Evolutionary conservation across 2,329 filamentous ascomycete species (phyloP), one percentile per base, ranked within the genome.

Genomic region (Sphaerulina populicola): DNA sequence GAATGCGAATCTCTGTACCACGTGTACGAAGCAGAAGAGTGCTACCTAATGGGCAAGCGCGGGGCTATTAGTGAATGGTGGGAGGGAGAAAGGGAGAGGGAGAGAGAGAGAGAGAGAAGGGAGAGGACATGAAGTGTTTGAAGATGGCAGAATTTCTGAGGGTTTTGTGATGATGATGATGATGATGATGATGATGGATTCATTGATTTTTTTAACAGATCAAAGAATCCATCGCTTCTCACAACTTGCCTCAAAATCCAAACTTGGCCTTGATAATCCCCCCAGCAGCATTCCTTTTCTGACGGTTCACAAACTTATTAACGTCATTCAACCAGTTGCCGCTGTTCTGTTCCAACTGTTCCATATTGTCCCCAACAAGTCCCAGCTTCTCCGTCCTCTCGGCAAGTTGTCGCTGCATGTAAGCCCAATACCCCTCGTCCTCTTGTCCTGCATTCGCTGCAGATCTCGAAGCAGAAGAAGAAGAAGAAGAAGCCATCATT

Each of bases 301-400:
- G 91, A 71, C 83, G 84, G 52, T 77, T 78, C 4, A 95, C 83
- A 68, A 80, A 96, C 68, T 94, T 96, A 63, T 80, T 85, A 47
- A 94, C 89, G 65, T 94, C 90, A 30, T 89, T 81, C 11, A 88
- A 85, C 82, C 88, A 97, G 14, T 82, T 85, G 49, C 81, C 81
- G 65, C 87, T 94, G 60, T 84, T 84, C 62, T 88, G 79, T 63
- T 91, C 84, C 54, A 96, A 71, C 56, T 80, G 82, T 56, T 94
- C 85, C 81, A 97, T 89, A 43, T 76, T 83, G 62, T 97, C 91
- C 2, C 84, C 85, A 69, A 91, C 83, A 4, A 94, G 73, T 40
- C 83, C 85, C 52, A 98, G 73, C 64, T 84, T 88, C 71, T 97
- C 88, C 0, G 93, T 95, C 45, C 93, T 74, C 70, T 97, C 90